phyloP scores from a whole-genome alignment of 352 stramenopile species.

The Phytopythium kandeliae region DNA sequence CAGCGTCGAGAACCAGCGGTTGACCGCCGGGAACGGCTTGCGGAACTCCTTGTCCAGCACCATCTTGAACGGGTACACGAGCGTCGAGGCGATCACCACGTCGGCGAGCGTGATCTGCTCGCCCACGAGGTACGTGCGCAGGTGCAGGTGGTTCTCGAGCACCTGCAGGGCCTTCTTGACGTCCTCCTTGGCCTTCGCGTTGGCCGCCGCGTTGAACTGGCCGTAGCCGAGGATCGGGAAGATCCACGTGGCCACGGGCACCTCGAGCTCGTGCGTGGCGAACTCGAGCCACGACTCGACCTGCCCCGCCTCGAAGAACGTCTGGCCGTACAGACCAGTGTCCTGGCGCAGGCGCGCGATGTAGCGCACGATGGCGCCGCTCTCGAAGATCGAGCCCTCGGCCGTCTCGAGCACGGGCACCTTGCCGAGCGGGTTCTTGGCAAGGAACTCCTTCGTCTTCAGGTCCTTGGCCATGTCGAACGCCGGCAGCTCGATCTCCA shows the following conservation, averaged over 20 bases:
- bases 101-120: conserved; percentile 93
- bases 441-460: conserved; percentile 67
- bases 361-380: conserved; percentile 91
- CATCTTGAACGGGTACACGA: conserved; percentile 95
- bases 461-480: conserved; percentile 60
- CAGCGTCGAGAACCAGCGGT: conserved; percentile 90
- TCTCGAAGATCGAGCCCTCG: conserved; percentile 82
- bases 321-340: conserved; percentile 82
- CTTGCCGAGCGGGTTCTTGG: conserved; percentile 88
- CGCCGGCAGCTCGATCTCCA: conserved; percentile 76
- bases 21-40: conserved; percentile 83
- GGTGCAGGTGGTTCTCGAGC: conserved; percentile 85
- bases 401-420: conserved; percentile 85
- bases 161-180: conserved; percentile 79
- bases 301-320: conserved; percentile 89
- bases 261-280: conserved; percentile 86
- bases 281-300: conserved; percentile 95
- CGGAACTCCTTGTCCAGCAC: conserved; percentile 88
- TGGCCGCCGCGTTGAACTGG: conserved; percentile 67
- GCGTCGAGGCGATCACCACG: conserved; percentile 81
- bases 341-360: conserved; percentile 86
- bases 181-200: conserved; percentile 87
- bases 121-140: conserved; percentile 91
- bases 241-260: conserved; percentile 83
- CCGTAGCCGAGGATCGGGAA: conserved; percentile 87